A percentile compares a stretch with the other conserved stretches of the same genome.
These are phyloP conservation scores for Pseudonectria buxi DNA, from an alignment of 2,329 filamentous ascomycete species.

Conservation along the genomic window DNA sequence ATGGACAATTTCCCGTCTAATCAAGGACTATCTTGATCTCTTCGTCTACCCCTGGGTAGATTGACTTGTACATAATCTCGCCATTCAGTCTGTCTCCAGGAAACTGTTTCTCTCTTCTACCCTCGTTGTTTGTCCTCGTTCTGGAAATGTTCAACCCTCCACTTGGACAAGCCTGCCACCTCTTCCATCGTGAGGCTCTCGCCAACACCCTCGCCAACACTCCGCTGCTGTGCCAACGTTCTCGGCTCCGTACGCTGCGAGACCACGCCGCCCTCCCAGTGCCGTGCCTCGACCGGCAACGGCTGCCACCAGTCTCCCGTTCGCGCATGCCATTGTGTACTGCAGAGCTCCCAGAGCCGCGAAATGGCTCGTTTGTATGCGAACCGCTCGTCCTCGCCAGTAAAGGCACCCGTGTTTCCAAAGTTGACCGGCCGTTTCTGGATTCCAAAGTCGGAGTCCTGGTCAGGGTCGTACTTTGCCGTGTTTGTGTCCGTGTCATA, in stretches of 20 bases:
- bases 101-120: too few species aligned
- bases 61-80: too few species aligned
- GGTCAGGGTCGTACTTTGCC: constrained; percentile 47
- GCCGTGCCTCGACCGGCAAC: constrained; percentile 53
- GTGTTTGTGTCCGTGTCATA: constrained; percentile 46
- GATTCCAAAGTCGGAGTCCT: constrained; percentile 49
- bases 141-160: constrained; percentile 29
- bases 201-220: constrained; percentile 26
- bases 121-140: constrained; percentile 13
- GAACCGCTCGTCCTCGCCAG: constrained; percentile 75
- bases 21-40: too few species aligned
- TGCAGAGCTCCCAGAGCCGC: constrained; percentile 77
- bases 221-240: constrained; percentile 1
- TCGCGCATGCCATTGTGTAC: constrained; percentile 62
- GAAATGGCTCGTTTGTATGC: constrained; percentile 72
- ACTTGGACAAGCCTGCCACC: constrained; percentile 33
- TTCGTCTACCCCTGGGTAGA: too few species aligned
- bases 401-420: constrained; percentile 59
- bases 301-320: constrained; percentile 66
- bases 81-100: too few species aligned
- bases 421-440: constrained; percentile 52
- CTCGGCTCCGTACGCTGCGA: constrained; percentile 15
- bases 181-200: constrained; percentile 30
- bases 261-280: constrained; percentile 52
- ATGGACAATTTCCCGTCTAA: neutral